Evolutionary conservation across 352 stramenopile genomes (phyloP), one percentile per base, ranked within the genome.

Genomic region (Phytophthora multivora): DNA sequence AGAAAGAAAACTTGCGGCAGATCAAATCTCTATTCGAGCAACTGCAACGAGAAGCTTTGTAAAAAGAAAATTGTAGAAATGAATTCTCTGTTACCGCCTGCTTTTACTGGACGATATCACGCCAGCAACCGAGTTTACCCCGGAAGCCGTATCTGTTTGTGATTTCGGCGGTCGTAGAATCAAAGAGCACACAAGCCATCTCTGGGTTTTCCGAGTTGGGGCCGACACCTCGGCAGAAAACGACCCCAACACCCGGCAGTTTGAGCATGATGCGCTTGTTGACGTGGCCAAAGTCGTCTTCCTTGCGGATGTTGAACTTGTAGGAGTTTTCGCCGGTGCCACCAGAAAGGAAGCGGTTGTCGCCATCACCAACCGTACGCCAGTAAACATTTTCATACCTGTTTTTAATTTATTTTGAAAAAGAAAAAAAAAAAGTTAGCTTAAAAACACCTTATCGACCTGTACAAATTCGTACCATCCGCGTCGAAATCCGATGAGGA

Each of bases 21-120:
- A 90, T 91, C 69, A 88, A 90, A 61, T 83, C 79, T 33, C 65
- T 92, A 12, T 92, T 92, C 46, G 81, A 91, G 26, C 78, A 90
- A 55, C 55, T 92, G 46, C 81, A 90, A 51, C 71, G 80, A 55
- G 78, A 85, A 45, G 60, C 59, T 33, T 33, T 13, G 28, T 33
- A 33, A 31, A 31, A 31, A 31, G 25, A 30, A 30, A 30, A n/a
- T 30, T 31, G 28, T 31, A 31, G 28, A 31, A 31, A 11, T 31
- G 11, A 11, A 10, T 31, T 31, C 5, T n/a, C n/a, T n/a, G n/a
- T n/a, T n/a, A n/a, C n/a, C n/a, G n/a, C n/a, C n/a, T n/a, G n/a
- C n/a, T n/a, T n/a, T 35, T 43, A 66, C 40, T 66, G 59, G 42
- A 61, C 45, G 21, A 61, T 61, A 31, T 66, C 42, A 18, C 50